These are phyloP conservation scores for Amanita exitialis DNA, from an alignment of 768 basidiomycete species.

Conservation along the genomic window DNA sequence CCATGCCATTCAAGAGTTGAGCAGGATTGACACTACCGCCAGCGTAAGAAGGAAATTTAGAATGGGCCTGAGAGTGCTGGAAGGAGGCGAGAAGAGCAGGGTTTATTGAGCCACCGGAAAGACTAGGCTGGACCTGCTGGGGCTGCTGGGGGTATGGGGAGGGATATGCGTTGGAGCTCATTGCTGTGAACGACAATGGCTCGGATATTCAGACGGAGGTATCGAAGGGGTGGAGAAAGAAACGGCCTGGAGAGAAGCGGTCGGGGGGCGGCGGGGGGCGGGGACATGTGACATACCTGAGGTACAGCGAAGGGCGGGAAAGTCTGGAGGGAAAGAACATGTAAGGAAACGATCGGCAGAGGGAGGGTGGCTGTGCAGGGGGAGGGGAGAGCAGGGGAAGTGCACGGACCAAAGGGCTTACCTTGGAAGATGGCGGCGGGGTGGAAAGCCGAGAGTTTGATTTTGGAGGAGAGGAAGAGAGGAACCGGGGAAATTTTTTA, in stretches of 20 bases:
- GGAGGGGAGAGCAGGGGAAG: conserved; percentile 1
- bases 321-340: conserved; percentile 5
- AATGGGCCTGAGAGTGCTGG: conserved; percentile 15
- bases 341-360: conserved; percentile 6
- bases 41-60: conserved; percentile 4
- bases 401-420: conserved; percentile 8
- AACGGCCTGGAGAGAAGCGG: background rate
- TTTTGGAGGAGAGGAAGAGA: conserved; percentile 1
- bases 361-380: conserved; percentile 6
- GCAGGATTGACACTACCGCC: conserved; percentile 6
- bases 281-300: conserved; percentile 5
- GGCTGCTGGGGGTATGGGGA: conserved; percentile 8
- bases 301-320: background rate
- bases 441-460: conserved; percentile 8
- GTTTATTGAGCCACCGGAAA: conserved; percentile 16
- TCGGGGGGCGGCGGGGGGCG: background rate
- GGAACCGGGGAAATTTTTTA: background rate
- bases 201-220: conserved; percentile 3
- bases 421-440: conserved; percentile 4
- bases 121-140: conserved; percentile 2
- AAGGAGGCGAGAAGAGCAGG: conserved; percentile 22
- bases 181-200: conserved; percentile 3
- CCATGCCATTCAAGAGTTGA: conserved; percentile 10
- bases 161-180: conserved; percentile 15
- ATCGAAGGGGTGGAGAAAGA: background rate